These are phyloP conservation scores for Pterocarpus santalinus DNA, from an alignment of 306 rosid genomes.

Conservation along the genomic window DNA sequence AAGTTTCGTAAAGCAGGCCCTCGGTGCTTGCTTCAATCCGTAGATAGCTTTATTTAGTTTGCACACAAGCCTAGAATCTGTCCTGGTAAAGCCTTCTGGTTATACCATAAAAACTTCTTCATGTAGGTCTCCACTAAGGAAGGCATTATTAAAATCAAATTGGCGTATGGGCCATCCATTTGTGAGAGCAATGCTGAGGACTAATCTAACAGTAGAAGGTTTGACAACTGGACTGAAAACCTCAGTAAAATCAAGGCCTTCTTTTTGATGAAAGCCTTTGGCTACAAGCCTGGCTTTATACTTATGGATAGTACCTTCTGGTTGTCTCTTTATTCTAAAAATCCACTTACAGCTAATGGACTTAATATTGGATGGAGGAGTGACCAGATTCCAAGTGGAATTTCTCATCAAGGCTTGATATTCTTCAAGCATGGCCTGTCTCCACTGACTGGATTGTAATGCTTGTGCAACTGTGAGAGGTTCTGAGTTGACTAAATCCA, in stretches of 20 bases:
- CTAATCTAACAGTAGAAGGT: neutral
- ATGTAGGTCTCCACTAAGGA: neutral
- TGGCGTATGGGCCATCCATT: neutral
- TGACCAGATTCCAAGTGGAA: neutral
- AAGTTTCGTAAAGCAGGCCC: neutral
- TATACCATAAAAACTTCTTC: neutral
- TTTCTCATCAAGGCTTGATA: neutral
- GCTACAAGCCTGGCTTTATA: no score
- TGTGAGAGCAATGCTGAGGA: neutral
- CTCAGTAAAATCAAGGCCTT: neutral
- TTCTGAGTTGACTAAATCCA: accelerated
- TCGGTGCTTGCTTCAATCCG: neutral
- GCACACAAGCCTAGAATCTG: neutral
- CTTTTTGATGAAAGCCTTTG: neutral
- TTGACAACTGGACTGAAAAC: neutral
- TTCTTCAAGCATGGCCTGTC: neutral
- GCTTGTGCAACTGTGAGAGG: neutral
- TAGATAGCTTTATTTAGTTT: neutral
- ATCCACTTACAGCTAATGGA: neutral
- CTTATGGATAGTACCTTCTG: neutral
- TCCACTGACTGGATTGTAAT: neutral
- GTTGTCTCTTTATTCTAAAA: neutral
- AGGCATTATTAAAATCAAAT: neutral
- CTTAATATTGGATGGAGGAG: neutral
- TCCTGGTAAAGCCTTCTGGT: neutral